These are phyloP conservation scores for Helotiales sp. DNA, from an alignment of 2,329 filamentous ascomycete species.

Conservation along the genomic window DNA sequence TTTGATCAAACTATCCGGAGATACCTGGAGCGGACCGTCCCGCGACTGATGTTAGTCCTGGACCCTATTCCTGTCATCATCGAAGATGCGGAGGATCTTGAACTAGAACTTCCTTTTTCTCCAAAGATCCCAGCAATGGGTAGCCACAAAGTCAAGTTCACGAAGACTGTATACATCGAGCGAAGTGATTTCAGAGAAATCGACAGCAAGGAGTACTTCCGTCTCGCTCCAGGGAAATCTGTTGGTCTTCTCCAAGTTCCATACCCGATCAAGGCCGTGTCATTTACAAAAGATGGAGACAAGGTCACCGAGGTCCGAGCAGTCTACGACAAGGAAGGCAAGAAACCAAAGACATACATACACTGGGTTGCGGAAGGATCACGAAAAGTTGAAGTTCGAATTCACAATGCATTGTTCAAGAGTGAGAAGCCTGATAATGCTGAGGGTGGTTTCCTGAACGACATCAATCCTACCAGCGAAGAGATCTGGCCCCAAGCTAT, in stretches of 20 bases:
- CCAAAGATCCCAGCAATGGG: conserved; percentile 74
- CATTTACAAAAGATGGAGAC: conserved; percentile 65
- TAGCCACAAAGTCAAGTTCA: conserved; percentile 62
- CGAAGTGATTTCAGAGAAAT: conserved; percentile 74
- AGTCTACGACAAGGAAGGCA: conserved; percentile 68
- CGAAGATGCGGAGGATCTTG: conserved; percentile 71
- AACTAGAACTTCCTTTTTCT: conserved; percentile 75
- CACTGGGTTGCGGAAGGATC: conserved; percentile 82
- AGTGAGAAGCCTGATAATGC: conserved; percentile 77
- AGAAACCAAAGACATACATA: conserved; percentile 79
- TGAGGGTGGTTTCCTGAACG: conserved; percentile 77
- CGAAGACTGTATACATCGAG: conserved; percentile 82
- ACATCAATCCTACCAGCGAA: conserved; percentile 84
- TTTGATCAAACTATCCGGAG: conserved; percentile 84
- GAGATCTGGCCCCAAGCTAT: conserved; percentile 75
- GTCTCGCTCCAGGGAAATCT: conserved; percentile 71
- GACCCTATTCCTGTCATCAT: conserved; percentile 83
- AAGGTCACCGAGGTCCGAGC: conserved; percentile 67
- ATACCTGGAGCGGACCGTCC: conserved; percentile 85
- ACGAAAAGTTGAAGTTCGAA: conserved; percentile 69
- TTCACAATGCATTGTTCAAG: conserved; percentile 84
- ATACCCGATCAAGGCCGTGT: conserved; percentile 66
- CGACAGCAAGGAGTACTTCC: conserved; percentile 74
- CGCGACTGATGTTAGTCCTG: conserved; percentile 84
- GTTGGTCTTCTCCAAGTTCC: conserved; percentile 74